A percentile compares a stretch with the other conserved stretches of the same genome.
Evolutionary conservation across 257 asterid species (phyloP).

Genomic region (Solanum piurae): DNA sequence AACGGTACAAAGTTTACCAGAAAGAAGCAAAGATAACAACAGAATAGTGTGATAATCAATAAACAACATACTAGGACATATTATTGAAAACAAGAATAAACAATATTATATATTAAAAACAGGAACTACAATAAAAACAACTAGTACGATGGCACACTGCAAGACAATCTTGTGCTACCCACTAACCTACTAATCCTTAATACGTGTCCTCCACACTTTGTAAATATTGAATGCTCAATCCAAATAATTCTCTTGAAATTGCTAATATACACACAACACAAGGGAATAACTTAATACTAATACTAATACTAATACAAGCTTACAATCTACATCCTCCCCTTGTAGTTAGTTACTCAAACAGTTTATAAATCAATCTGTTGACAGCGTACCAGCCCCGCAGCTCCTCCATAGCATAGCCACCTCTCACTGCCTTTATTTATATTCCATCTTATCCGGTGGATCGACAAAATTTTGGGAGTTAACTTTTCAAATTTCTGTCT

Average conservation of each 20-base stretch:
- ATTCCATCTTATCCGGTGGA: conserved; percentile 86
- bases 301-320: neutral
- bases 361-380: conserved; percentile 30
- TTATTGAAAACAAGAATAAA: neutral
- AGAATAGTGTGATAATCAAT: neutral
- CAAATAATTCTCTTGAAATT: neutral
- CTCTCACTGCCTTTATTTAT: conserved; percentile 66
- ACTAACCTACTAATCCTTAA: neutral
- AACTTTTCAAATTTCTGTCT: conserved; percentile 18
- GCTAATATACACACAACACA: neutral
- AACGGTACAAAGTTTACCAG: neutral
- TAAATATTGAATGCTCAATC: neutral
- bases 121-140: neutral
- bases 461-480: conserved; percentile 56
- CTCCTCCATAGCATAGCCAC: conserved; percentile 90
- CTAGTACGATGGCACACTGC: neutral
- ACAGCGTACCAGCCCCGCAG: conserved; percentile 77
- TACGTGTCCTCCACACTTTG: neutral
- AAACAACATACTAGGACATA: neutral
- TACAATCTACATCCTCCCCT: neutral
- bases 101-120: too few species aligned
- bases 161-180: neutral
- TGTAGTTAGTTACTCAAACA: neutral
- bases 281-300: neutral
- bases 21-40: neutral